Evolutionary conservation across 2,329 filamentous ascomycete species (phyloP), one percentile per base, ranked within the genome.

Genomic region (Cytospora paraplurivora): DNA sequence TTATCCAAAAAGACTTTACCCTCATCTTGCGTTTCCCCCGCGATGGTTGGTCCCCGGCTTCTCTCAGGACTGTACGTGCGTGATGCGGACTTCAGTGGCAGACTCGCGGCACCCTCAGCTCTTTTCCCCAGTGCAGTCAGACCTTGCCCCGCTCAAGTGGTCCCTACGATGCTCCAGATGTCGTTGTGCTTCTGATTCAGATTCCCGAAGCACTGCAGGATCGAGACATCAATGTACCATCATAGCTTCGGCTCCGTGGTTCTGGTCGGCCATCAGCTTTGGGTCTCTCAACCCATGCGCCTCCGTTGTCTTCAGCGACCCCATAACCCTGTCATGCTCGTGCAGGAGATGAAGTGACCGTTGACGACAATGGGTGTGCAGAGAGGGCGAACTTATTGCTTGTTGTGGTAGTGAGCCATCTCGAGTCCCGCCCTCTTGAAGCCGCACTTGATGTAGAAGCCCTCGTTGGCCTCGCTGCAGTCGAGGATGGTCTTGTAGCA

Each of bases 401-500:
- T 92, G 59, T 47, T 47, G 75, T 96, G 95, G 78, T 97, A 97
- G 81, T 97, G 92, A 51, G 94, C 93, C 95, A 99, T 98, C 79
- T 99, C 92, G 62, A 97, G 79, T 17, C 95, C 95, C 34, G 93
- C 94, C 67, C 92, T 83, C 78, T 92, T 90, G 78, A 96, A 98
- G 64, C 94, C 94, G 78, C 95, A 98, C 84, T 98, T 98, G 76
- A 97, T 84, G 76, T 99, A 99, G 81, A 99, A 98, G 27, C 93
- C 94, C 77, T 97, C 93, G 76, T 98, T 99, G 71, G 90, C 87
- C 77, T 97, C 94, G 69, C 91, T 96, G 81, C 95, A 99, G 77
- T 98, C 94, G 68, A 98, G 85, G 70, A 99, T 98, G 68, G 88
- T 93, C 89, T 95, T 98, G 79, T 98, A 98, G 79, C 94, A 98